Evolutionary conservation across 805 yeast species (phyloP), one percentile per base, ranked within the genome.

Genomic region (Yamadazyma nakazawae): DNA sequence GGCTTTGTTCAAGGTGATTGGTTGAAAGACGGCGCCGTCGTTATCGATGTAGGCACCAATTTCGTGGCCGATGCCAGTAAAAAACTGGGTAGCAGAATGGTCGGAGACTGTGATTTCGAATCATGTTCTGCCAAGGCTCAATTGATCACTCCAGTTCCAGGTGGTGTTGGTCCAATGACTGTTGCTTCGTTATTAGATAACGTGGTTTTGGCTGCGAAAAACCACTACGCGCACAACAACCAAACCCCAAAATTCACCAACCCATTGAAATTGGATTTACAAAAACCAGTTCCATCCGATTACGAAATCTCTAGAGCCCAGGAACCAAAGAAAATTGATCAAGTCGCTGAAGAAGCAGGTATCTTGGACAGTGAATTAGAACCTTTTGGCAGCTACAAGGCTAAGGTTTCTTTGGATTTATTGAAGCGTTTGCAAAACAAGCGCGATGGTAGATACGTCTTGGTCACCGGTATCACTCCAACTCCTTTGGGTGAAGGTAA

Each of bases 151-250:
- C 95, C 95, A 9, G 95, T 87, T 48, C 95, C 95, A 43, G 95
- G 95, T 63, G 95, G 95, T 54, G 95, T 87, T 53, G 95, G 95
- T 43, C 95, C 95, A 61, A 87, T 87, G 95, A 87, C 95, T 12
- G 92, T 87, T 39, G 94, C 94, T 24, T 83, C 84, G 81, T 71
- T 87, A 47, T 79, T 85, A 63, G 81, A 81, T 54, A 87, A 87
- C 62, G 90, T 86, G 25, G 70, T 82, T 34, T 67, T 73, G 46
- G 85, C 91, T 43, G 91, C 94, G 34, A 76, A 82, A 62, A 72
- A 74, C 51, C 73, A 68, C 58, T 70, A 66, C 56, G 49, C 55
- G 30, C 62, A 60, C 46, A 78, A 59, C 59, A 70, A 66, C 56
- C 63, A 60, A 43, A 72, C 77, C 42, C 76, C 76, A 34, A 64